A percentile compares a stretch with the other conserved stretches of the same genome.
Evolutionary conservation across 805 yeast species (phyloP).

Genomic region (Zygotorulaspora chibaensis): DNA sequence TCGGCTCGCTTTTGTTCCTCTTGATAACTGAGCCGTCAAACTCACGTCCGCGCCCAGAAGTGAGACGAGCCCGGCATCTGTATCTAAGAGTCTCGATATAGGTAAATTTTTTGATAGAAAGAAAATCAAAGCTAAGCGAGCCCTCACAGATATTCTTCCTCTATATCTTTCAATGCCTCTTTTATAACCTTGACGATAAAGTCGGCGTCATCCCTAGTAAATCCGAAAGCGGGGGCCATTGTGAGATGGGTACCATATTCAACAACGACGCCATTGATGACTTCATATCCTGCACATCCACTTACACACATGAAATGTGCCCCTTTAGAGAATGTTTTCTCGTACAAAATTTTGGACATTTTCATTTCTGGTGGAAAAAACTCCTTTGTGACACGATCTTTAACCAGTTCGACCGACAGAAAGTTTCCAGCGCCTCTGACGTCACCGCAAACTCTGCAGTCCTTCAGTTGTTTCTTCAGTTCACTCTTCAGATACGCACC

Average conservation of each 20-base stretch:
- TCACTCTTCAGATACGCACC: conserved; percentile 39
- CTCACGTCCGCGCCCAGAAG: too few species aligned
- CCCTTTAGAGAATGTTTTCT: conserved; percentile 2
- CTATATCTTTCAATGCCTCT: conserved; percentile 1
- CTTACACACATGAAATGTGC: conserved; percentile 1
- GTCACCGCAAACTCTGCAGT: conserved; percentile 42
- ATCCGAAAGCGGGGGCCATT: conserved; percentile 3
- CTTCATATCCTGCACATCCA: conserved; percentile 2
- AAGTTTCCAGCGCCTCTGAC: conserved; percentile 56
- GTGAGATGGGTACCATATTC: conserved; percentile 4
- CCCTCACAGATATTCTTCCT: conserved; percentile 1
- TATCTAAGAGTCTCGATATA: too few species aligned
- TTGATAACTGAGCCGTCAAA: too few species aligned
- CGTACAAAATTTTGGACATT: conserved; percentile 1
- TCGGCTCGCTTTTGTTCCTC: too few species aligned
- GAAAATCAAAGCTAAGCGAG: too few species aligned
- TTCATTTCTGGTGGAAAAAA: conserved; percentile 3
- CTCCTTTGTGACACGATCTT: neutral
- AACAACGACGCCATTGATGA: neutral
- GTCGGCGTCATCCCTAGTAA: conserved; percentile 2
- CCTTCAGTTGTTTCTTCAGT: conserved; percentile 33
- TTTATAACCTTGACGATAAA: conserved; percentile 1
- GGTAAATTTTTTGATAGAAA: too few species aligned
- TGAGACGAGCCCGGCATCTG: too few species aligned
- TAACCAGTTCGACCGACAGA: conserved; percentile 49